These are phyloP conservation scores for Plectosphaerella plurivora DNA, from an alignment of 2,329 filamentous ascomycete species.

Conservation along the genomic window DNA sequence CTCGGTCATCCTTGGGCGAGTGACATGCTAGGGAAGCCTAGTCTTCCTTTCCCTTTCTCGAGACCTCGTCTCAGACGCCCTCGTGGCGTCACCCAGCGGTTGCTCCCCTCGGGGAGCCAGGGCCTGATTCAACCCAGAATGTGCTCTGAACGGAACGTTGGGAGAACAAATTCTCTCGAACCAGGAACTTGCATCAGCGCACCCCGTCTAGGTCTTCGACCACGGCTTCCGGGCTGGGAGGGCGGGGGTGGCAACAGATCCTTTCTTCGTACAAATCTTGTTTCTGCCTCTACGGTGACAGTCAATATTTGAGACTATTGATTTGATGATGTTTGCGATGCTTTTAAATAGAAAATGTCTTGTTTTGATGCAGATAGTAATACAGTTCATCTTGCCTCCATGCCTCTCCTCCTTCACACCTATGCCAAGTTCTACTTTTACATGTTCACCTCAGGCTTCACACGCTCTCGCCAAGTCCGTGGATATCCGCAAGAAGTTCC, in stretches of 20 bases:
- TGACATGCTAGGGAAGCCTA: not conserved
- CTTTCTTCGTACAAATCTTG: slow-evolving; percentile 23
- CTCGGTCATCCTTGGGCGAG: not conserved
- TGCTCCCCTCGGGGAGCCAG: slow-evolving; percentile 65
- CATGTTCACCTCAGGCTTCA: too few relatives aligned
- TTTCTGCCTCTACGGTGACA: too few relatives aligned
- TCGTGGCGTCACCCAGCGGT: not conserved
- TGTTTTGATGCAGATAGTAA: not conserved
- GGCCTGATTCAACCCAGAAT: slow-evolving; percentile 63
- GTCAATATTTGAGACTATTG: too few relatives aligned
- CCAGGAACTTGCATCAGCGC: slow-evolving; percentile 27
- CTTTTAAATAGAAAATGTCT: not conserved
- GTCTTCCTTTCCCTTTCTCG: not conserved
- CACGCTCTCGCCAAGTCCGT: slow-evolving; percentile 17
- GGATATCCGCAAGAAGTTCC: slow-evolving; percentile 31
- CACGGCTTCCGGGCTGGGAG: slow-evolving; percentile 26
- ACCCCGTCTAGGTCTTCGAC: slow-evolving; percentile 22
- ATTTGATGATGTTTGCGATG: too few relatives aligned
- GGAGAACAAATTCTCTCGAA: slow-evolving; percentile 44
- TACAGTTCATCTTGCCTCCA: too few relatives aligned
- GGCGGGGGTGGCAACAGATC: slow-evolving; percentile 37
- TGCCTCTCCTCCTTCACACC: too few relatives aligned
- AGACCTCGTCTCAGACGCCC: not conserved
- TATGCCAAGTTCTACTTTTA: too few relatives aligned
- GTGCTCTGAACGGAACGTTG: slow-evolving; percentile 81